These are phyloP conservation scores for Trametes villosa DNA, from an alignment of 768 basidiomycete species.

Conservation along the genomic window DNA sequence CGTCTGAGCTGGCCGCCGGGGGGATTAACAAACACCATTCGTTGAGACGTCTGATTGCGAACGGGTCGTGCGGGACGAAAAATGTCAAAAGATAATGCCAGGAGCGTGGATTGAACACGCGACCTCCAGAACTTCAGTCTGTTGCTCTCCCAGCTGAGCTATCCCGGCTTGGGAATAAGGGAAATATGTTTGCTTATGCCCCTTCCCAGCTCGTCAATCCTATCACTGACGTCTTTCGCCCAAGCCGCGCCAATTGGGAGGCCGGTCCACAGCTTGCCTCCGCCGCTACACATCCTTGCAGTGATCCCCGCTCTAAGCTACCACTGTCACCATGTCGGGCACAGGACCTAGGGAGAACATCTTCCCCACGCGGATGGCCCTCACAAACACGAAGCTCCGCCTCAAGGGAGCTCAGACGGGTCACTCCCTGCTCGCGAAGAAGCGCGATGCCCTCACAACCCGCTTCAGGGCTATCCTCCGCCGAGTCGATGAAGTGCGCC, in stretches of 20 bases:
- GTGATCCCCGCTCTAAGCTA: background rate
- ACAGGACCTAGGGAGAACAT: constrained; percentile 89
- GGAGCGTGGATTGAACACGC: constrained; percentile 29
- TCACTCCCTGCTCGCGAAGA: constrained; percentile 95
- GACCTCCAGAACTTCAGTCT: constrained; percentile 39
- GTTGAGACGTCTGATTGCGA: too few species aligned
- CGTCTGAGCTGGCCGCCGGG: too few species aligned
- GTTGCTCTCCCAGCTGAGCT: constrained; percentile 43
- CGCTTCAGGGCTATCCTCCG: constrained; percentile 92
- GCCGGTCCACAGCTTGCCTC: background rate
- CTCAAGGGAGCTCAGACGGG: constrained; percentile 94
- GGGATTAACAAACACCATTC: too few species aligned
- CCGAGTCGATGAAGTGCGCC: constrained; percentile 93
- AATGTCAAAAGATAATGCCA: constrained; percentile 11
- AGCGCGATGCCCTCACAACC: constrained; percentile 94
- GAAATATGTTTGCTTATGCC: too few species aligned
- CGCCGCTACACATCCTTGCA: background rate
- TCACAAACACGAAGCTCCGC: constrained; percentile 89
- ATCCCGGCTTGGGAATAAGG: constrained; percentile 30
- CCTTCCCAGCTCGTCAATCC: too few species aligned
- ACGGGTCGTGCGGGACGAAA: too few species aligned
- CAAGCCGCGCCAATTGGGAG: too few species aligned
- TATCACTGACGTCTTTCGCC: background rate
- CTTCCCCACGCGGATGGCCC: constrained; percentile 97
- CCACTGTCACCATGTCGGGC: constrained; percentile 71